These are phyloP conservation scores for Scutellaria galericulata DNA, from an alignment of 257 asterid species.

Conservation along the genomic window DNA sequence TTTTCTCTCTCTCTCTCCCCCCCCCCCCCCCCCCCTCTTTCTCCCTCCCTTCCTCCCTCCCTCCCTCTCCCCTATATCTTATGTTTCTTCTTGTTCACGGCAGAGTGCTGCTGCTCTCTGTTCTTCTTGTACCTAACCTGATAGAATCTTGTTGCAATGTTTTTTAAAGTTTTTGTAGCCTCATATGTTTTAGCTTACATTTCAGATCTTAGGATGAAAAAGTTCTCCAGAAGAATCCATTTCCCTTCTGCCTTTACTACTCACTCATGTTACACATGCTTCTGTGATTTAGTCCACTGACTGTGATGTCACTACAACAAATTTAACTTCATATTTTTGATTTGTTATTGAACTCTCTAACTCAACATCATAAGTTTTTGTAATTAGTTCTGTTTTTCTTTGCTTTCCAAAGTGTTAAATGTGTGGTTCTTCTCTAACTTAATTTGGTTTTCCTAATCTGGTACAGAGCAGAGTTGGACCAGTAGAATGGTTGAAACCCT, in stretches of 20 bases:
- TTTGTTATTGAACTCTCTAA: not conserved
- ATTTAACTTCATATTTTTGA: conserved; percentile 20
- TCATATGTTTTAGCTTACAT: conserved; percentile 11
- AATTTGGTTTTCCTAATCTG: conserved; percentile 39
- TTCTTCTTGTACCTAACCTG: not conserved
- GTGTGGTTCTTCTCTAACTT: conserved; percentile 27
- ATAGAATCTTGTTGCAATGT: not conserved
- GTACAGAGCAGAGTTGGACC: conserved; percentile 99
- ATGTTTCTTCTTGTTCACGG: no score
- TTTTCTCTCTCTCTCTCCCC: no score
- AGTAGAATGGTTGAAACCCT: conserved; percentile 98
- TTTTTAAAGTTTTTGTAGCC: not conserved
- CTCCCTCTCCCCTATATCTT: no score
- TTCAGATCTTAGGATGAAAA: not conserved
- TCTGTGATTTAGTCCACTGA: conserved; percentile 16
- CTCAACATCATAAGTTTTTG: conserved; percentile 1
- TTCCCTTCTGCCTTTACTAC: conserved; percentile 18
- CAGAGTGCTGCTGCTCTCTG: not conserved
- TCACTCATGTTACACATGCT: conserved; percentile 26
- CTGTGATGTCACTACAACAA: conserved; percentile 2
- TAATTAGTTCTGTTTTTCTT: not conserved
- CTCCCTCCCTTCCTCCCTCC: no score
- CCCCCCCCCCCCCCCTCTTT: no score
- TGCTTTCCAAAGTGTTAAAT: not conserved
- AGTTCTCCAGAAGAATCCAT: not conserved